Evolutionary conservation across 148 eudicot species (phyloP), one percentile per base, ranked within the genome.

Genomic region (Amaranthus cruentus): DNA sequence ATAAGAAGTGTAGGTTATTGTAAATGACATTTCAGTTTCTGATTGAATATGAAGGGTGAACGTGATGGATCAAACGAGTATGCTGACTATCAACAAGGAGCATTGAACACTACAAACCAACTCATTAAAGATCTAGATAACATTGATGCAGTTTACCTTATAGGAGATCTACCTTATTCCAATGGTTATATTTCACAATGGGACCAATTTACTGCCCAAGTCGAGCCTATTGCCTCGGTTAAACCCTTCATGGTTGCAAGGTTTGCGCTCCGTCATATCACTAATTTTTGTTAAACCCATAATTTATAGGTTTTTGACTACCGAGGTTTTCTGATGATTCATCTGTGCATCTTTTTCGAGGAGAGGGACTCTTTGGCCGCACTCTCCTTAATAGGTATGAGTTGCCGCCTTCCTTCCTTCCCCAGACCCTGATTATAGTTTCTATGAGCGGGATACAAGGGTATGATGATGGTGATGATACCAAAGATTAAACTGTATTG

Each of bases 111-210:
- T 48, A 95, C 99, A 0, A 89, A 87, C 63, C 96, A 86, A 64
- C 88, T 95, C 28, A 85, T 86, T 79, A 84, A 84, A 21, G 96
- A 95, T 78, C 78, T 92, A 2, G 54, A 84, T 74, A 86, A 95
- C 79, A 64, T 83, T 48, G 99, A 95, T 83, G 82, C 88, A 52
- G 99, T 95, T 44, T 87, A 92, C 74, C 96, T 90, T 55, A 95
- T 90, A 43, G 99, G 99, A 55, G 99, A 95, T 81, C 63, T 91
- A 42, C 47, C 84, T 4, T 95, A 95, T 80, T 81, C 99, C 14
- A 95, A 95, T 75, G 99, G 99, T 46, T 95, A 95, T 53, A 72
- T 92, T 55, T 95, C 99, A 58, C 96, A 92, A 76, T 95, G 99
- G 97, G 99, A 95, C 83, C 99, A 95, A 69, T 95, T 95, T 73